Evolutionary conservation across 495 filamentous ascomycete genomes (phyloP), one percentile per base, ranked within the genome.

Genomic region (Penicillium nucicola): DNA sequence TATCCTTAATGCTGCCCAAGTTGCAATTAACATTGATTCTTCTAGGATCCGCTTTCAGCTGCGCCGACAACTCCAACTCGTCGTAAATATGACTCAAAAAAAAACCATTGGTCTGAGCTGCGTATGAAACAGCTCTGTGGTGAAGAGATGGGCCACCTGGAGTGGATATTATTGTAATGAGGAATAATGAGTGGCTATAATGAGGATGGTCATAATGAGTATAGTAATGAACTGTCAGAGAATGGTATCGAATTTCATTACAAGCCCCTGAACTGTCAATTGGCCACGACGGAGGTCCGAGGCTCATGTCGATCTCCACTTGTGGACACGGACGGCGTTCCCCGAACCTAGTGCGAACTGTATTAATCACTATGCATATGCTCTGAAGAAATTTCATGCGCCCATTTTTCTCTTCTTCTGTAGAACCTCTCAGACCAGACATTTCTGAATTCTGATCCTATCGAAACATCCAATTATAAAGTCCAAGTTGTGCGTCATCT

Each of bases 21-120:
- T 20, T 19, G 11, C 5, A 13, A 44, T 33, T 42, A 9, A 43
- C 40, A n/a, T 12, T 35, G 7, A 1, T 25, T 31, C 4, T 20
- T 43, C 8, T 39, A 54, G 52, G 52, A 13, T 37, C 31, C 19
- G 34, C 45, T 31, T 54, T 54, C 45, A 49, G 45, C 33, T 54
- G 52, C 19, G 33, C 38, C 9, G 52, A 54, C 11, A 54, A 54
- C 39, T 54, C 52, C 6, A 54, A 49, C 40, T 54, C 52, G 2
- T 54, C 52, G 0, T 48, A 22, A 7, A 13, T 1, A 45, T 12
- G 17, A 1, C 30, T 22, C 4, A 0, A 2, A 7, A 7, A 28
- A 4, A 7, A 28, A 4, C 6, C 14, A 9, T n/a, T 34, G 19
- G 30, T 14, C 13, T 12, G 13, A 45, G 17, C 18, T 23, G 12